Evolutionary conservation across 2,329 filamentous ascomycete species (phyloP).

Genomic region (Phialemonium atrogriseum): DNA sequence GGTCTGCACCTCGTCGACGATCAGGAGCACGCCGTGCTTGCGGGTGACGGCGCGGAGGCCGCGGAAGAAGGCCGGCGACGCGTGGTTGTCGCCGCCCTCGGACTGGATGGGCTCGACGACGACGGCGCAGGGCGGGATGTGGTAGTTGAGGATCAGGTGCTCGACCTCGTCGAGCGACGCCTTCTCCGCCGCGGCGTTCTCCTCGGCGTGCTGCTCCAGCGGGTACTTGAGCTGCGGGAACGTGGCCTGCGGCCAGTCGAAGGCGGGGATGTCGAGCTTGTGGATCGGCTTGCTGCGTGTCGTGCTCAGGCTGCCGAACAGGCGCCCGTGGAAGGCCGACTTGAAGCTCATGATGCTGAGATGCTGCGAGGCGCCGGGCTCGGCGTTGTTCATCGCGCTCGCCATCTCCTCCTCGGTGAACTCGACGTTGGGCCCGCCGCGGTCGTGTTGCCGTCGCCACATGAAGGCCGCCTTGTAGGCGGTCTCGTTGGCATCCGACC

Average conservation of each 20-base stretch:
- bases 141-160: constrained; percentile 69
- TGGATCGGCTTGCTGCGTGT: constrained; percentile 91
- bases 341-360: constrained; percentile 86
- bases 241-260: constrained; percentile 87
- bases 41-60: constrained; percentile 72
- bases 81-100: constrained; percentile 92
- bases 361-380: constrained; percentile 62
- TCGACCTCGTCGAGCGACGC: constrained; percentile 78
- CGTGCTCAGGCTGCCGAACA: constrained; percentile 80
- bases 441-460: constrained; percentile 74
- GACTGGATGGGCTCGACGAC: constrained; percentile 88
- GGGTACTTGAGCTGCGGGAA: constrained; percentile 86
- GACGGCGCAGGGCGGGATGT: constrained; percentile 71
- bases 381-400: constrained; percentile 71
- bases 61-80: constrained; percentile 78
- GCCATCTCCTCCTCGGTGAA: constrained; percentile 71
- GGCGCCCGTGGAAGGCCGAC: constrained; percentile 80
- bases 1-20: constrained; percentile 92
- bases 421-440: constrained; percentile 67
- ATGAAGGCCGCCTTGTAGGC: constrained; percentile 96
- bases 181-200: constrained; percentile 76
- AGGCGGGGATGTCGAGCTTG: constrained; percentile 90
- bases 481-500: constrained; percentile 88
- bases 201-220: constrained; percentile 66
- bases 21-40: constrained; percentile 71